These are phyloP conservation scores for Moelleriella libera DNA, from an alignment of 2,329 filamentous ascomycete genomes.

Conservation along the genomic window DNA sequence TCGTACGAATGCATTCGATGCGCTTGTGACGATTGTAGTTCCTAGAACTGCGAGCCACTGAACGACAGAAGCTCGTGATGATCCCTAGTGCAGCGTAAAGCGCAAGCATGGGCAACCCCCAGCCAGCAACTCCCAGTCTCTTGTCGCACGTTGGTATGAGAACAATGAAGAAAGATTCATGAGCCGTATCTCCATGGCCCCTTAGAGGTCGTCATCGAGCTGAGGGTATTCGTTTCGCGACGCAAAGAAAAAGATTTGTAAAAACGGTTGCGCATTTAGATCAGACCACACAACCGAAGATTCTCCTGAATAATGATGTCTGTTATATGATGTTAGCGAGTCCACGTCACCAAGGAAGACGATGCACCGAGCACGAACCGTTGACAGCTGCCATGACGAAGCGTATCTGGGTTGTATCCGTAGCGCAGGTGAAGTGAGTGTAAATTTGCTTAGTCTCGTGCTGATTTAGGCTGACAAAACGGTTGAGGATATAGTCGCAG, in stretches of 20 bases:
- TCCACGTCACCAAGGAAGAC: too few relatives aligned
- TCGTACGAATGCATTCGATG: too few relatives aligned
- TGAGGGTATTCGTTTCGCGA: constrained; percentile 27
- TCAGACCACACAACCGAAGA: constrained; percentile 88
- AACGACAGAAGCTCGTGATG: too few relatives aligned
- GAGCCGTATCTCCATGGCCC: constrained; percentile 23
- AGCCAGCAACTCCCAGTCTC: constrained; percentile 3
- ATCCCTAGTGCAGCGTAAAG: too few relatives aligned
- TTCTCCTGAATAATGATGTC: constrained; percentile 99
- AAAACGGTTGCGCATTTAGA: constrained; percentile 45
- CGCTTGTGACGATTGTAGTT: background rate
- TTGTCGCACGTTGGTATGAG: constrained; percentile 9
- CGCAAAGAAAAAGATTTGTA: constrained; percentile 8
- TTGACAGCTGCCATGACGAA: constrained; percentile 99
- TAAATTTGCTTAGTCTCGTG: constrained; percentile 99
- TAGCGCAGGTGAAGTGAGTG: constrained; percentile 98
- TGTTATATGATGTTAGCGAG: constrained; percentile 32
- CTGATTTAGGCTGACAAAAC: constrained; percentile 96
- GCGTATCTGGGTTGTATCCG: constrained; percentile 95
- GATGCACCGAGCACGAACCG: constrained; percentile 34
- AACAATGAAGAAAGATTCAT: constrained; percentile 16
- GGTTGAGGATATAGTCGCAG: constrained; percentile 97
- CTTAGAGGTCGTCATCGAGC: constrained; percentile 24
- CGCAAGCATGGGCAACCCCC: background rate
- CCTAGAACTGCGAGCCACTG: background rate